Base-by-base conservation (phyloP, 148 eudicot species). In the Rhododendron vialii region DNA sequence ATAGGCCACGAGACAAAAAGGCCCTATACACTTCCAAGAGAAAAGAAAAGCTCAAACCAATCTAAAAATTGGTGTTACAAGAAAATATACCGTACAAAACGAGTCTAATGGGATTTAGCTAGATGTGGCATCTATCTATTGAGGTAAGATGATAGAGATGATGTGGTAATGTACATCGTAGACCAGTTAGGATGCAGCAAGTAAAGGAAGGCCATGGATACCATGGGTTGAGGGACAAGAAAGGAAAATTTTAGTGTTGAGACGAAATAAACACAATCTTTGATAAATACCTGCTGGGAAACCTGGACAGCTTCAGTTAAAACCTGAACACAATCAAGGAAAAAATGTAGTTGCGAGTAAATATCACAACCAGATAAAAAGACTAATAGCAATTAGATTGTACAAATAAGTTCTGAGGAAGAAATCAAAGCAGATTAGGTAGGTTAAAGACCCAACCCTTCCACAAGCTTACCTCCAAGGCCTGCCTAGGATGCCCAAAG, bases 401-500 rank as follows among this genome's bases (percentile, higher is more conserved):
- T 24, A 38, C 4, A 86, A 83, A 67, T 26, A 86, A 75, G 20
- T 28, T 11, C n/a, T 17, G 18, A 67, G 45, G 28, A 71, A 33
- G 30, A 76, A 75, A 82, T n/a, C 55, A 45, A 76, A 77, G 35
- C 7, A 78, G 33, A 14, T 38, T 15, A 22, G 47, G 12, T 10
- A 5, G 53, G 12, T 81, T 18, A 17, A 84, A 48, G 82, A 47
- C 76, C 78, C 59, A 73, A 80, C 78, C 33, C 78, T 63, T 30
- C 69, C 86, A 24, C 28, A 87, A 53, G 84, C 86, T 85, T 92
- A 93, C 99, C 92, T 95, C 95, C 87, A 97, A 88, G 86, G 99
- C 98, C 86, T 93, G 90, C 88, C 91, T 92, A 84, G 99, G 98
- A 89, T 97, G 98, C 78, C 99, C 99, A 90, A 97, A 93, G 86